Evolutionary conservation across 495 filamentous ascomycete species (phyloP).

Genomic region (Niebla homalea): DNA sequence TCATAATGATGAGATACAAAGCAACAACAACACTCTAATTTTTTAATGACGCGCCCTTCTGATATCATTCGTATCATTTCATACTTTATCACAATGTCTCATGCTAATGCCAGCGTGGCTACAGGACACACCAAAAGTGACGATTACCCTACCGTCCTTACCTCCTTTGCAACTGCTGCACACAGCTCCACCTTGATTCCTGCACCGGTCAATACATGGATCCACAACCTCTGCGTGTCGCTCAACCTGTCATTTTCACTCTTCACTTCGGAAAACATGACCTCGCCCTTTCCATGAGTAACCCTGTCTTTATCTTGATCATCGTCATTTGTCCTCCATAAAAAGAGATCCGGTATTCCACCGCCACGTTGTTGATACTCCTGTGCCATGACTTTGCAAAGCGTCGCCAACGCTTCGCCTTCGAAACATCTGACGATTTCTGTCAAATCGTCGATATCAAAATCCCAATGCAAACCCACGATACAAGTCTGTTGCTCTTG

Average conservation of each 20-base stretch:
- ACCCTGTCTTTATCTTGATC: conserved; percentile 20
- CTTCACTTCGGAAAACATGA: conserved; percentile 86
- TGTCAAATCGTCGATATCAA: conserved; percentile 61
- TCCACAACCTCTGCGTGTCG: conserved; percentile 94
- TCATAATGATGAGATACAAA: conserved; percentile 37
- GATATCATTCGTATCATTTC: conserved; percentile 4
- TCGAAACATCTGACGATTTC: conserved; percentile 73
- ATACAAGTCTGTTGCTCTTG: conserved; percentile 62
- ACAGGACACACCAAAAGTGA: background rate
- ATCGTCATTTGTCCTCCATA: conserved; percentile 47
- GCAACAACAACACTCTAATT: conserved; percentile 54
- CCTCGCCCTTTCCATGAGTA: conserved; percentile 29
- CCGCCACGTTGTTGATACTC: conserved; percentile 79
- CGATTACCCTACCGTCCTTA: conserved; percentile 20
- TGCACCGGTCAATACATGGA: conserved; percentile 75
- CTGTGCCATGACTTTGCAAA: conserved; percentile 90
- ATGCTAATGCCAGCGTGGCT: too few relatives aligned
- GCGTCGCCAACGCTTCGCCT: conserved; percentile 61
- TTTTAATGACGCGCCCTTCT: conserved; percentile 40
- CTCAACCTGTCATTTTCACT: conserved; percentile 91
- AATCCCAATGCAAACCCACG: conserved; percentile 84
- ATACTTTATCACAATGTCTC: too few relatives aligned
- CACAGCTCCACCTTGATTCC: conserved; percentile 81
- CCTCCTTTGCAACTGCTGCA: conserved; percentile 70
- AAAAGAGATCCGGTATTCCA: conserved; percentile 84